A percentile compares a stretch with the other conserved stretches of the same genome.
Conservation (phyloP, 2,329 filamentous ascomycete species). For the Samsoniella hepiali region DNA sequence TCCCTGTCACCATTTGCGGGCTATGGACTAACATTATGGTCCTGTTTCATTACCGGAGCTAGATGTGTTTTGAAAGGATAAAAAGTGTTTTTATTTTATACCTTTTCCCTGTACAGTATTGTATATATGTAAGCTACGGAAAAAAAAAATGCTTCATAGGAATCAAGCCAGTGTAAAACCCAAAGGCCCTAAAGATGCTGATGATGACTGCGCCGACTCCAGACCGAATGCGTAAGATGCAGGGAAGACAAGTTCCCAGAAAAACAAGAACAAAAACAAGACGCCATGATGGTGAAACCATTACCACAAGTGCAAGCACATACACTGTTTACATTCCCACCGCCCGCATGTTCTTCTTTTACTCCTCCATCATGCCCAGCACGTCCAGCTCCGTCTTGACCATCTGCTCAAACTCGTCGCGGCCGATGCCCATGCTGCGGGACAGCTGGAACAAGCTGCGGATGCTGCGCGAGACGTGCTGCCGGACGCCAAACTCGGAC, state of each 20-base stretch:
- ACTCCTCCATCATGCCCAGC: conserved; percentile 49
- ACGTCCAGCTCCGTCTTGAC: conserved; percentile 70
- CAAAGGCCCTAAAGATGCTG: neutral
- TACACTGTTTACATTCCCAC: too few relatives aligned
- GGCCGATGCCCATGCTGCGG: conserved; percentile 66
- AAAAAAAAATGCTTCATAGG: neutral
- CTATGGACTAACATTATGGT: too few relatives aligned
- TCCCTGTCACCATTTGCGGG: too few relatives aligned
- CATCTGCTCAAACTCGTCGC: conserved; percentile 70
- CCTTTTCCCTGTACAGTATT: neutral
- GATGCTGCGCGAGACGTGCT: conserved; percentile 74
- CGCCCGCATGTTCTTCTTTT: neutral
- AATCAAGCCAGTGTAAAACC: neutral
- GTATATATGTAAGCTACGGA: neutral
- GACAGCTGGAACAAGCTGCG: conserved; percentile 73
- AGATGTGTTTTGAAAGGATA: too few relatives aligned
- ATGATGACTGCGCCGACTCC: neutral
- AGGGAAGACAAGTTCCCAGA: neutral
- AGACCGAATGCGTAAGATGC: neutral
- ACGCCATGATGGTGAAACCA: neutral
- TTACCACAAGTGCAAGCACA: neutral
- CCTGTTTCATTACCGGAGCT: too few relatives aligned
- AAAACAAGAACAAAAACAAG: neutral
- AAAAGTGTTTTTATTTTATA: neutral
- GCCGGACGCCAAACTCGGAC: conserved; percentile 70